Evolutionary conservation across 768 basidiomycete species (phyloP).

Genomic region (Pulveroboletus sp.): DNA sequence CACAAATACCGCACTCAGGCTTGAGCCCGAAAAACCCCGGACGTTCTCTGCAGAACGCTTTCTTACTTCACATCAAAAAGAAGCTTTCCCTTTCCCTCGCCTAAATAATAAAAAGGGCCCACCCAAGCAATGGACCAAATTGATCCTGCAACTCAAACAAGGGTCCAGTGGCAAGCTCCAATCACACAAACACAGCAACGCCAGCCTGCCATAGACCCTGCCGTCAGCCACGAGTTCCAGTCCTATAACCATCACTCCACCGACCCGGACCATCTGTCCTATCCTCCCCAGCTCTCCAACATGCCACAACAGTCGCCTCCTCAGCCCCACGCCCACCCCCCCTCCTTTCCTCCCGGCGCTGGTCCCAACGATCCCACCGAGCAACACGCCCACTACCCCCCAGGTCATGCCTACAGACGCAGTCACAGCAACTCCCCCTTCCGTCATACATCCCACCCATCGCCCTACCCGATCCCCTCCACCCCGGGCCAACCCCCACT

Average conservation of each 20-base stretch:
- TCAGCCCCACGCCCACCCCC: slow-evolving; percentile 35
- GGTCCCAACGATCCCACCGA: slow-evolving; percentile 34
- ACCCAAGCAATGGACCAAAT: slow-evolving; percentile 30
- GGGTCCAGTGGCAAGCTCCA: slow-evolving; percentile 33
- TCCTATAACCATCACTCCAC: slow-evolving; percentile 29
- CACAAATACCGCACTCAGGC: slow-evolving; percentile 18
- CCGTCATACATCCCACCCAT: slow-evolving; percentile 39
- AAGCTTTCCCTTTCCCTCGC: slow-evolving; percentile 34
- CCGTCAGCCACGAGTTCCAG: slow-evolving; percentile 33
- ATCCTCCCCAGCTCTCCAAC: slow-evolving; percentile 28
- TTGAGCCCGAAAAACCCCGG: slow-evolving; percentile 6
- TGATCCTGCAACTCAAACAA: slow-evolving; percentile 33
- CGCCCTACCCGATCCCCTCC: slow-evolving; percentile 37
- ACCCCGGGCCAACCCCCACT: slow-evolving; percentile 26
- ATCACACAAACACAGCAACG: slow-evolving; percentile 34
- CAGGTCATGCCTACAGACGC: slow-evolving; percentile 32
- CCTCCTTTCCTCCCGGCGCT: slow-evolving; percentile 32
- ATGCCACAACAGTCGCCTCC: slow-evolving; percentile 28
- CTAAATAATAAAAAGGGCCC: slow-evolving; percentile 35
- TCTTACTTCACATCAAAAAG: slow-evolving; percentile 32
- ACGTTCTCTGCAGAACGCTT: slow-evolving; percentile 29
- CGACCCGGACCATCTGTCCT: slow-evolving; percentile 23
- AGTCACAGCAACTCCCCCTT: slow-evolving; percentile 32
- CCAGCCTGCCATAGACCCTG: slow-evolving; percentile 33
- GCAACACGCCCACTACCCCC: slow-evolving; percentile 34